Base-by-base conservation (phyloP, 768 basidiomycete species). In the Leccinum rimulosum region DNA sequence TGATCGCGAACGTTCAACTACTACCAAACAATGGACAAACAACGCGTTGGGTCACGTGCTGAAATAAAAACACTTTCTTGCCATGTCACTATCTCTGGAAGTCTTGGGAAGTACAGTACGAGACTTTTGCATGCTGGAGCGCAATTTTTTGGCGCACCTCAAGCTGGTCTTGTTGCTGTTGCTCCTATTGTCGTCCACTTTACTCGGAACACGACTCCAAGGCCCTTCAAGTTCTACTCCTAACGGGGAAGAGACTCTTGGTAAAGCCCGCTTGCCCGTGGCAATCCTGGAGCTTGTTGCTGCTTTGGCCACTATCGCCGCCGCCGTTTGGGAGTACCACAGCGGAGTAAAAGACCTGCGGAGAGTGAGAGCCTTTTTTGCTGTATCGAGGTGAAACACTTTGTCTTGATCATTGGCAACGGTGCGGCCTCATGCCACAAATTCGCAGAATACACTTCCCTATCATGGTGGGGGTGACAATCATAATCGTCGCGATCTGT, bases 41-140 rank as follows among this genome's bases (percentile, higher is more conserved):
- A 72, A 63, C 64, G 58, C 68, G 70, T 58, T 15, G 36, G 7
- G 47, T 59, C 56, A 70, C 68, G 64, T 72, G 70, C 6, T 11
- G 9, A 22, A 22, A 50, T 55, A 55, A 15, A 48, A n/a, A 40
- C 17, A 40, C 38, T 17, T 25, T 25, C 14, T 12, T 6, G 7
- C 45, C 15, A 64, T 65, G 70, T 30, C 65, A 60, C 61, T 67
- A 43, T 76, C 59, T 63, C 52, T 82, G 11, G 73, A 78, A 54
- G 82, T 84, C 62, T 71, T 71, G 27, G 84, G 84, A 48, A 86
- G 88, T 63, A 76, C 77, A 6, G 86, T 87, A n/a, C 79, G 88
- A 66, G 89, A 91, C 68, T 89, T 83, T 61, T 86, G 83, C 71
- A 89, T 91, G 88, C 79, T 91, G 14, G 89, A 91, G 70, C 80